These are phyloP conservation scores for Colletotrichum aenigma DNA, from an alignment of 2,329 filamentous ascomycete genomes.

Conservation along the genomic window DNA sequence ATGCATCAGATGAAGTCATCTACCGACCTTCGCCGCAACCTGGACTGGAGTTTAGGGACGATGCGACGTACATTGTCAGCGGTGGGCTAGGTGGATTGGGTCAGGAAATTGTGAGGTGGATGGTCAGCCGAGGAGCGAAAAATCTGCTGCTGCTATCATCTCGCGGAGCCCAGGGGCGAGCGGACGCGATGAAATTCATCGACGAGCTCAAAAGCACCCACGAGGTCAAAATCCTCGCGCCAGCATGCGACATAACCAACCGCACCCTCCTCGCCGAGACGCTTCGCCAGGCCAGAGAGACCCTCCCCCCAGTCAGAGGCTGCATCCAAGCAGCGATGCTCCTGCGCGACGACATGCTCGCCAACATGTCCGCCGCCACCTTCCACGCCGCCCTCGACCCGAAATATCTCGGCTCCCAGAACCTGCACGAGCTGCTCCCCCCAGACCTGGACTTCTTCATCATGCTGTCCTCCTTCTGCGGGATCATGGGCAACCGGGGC, in stretches of 20 bases:
- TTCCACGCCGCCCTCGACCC: conserved; percentile 48
- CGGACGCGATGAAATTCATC: conserved; percentile 29
- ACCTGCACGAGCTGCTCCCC: conserved; percentile 44
- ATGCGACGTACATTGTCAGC: conserved; percentile 56
- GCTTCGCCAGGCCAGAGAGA: conserved; percentile 16
- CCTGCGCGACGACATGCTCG: conserved; percentile 47
- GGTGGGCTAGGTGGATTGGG: conserved; percentile 66
- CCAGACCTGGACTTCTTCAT: conserved; percentile 46
- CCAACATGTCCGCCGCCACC: conserved; percentile 49
- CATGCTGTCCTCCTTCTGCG: conserved; percentile 57
- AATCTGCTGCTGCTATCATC: conserved; percentile 53
- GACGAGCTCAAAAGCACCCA: conserved; percentile 27
- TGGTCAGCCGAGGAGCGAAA: conserved; percentile 52
- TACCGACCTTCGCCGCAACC: conserved; percentile 5
- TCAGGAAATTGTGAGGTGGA: conserved; percentile 49
- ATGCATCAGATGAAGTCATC: fast-evolving
- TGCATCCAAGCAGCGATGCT: conserved; percentile 39
- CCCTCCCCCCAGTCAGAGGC: conserved; percentile 33
- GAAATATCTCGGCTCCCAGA: conserved; percentile 54
- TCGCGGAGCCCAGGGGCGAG: conserved; percentile 14
- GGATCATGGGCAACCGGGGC: conserved; percentile 60
- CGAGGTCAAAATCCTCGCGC: conserved; percentile 36
- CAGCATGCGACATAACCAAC: conserved; percentile 48
- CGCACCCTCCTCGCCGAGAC: not conserved
- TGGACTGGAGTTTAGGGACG: conserved; percentile 20